Percentiles rank a stretch among this genome's conserved stretches.
Evolutionary conservation across 768 basidiomycete species (phyloP).

Genomic region (Phylloporus sp.): DNA sequence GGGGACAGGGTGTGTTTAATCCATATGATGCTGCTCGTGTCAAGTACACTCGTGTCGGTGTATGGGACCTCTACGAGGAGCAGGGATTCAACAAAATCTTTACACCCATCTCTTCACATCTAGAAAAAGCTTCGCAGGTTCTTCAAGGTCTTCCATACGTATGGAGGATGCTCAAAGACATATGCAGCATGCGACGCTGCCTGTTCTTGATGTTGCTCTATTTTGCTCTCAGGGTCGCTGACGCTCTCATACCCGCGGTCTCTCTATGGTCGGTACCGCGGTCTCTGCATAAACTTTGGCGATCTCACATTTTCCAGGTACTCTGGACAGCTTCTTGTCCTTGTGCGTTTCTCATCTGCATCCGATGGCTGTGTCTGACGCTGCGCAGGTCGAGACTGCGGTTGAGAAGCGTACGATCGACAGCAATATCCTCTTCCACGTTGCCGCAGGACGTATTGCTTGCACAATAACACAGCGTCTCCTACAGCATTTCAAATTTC

Average conservation of each 20-base stretch:
- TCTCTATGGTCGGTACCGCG: constrained; percentile 51
- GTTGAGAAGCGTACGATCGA: constrained; percentile 63
- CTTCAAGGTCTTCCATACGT: constrained; percentile 54
- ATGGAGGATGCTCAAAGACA: constrained; percentile 62
- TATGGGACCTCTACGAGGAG: constrained; percentile 79
- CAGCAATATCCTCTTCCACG: constrained; percentile 48
- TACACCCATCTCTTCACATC: constrained; percentile 40
- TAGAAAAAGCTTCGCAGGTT: constrained; percentile 48
- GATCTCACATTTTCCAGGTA: constrained; percentile 41
- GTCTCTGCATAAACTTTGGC: neutral
- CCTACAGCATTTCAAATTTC: constrained; percentile 37
- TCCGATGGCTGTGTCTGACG: constrained; percentile 7
- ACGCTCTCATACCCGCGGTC: constrained; percentile 58
- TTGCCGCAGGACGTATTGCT: constrained; percentile 53
- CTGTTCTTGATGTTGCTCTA: constrained; percentile 47
- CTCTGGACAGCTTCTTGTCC: constrained; percentile 59
- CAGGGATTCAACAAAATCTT: constrained; percentile 34
- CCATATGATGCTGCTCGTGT: constrained; percentile 39
- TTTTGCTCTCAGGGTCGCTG: constrained; percentile 38
- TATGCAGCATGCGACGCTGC: constrained; percentile 51
- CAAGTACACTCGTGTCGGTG: constrained; percentile 59
- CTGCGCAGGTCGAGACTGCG: constrained; percentile 56
- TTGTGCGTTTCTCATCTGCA: constrained; percentile 38
- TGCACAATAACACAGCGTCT: constrained; percentile 49
- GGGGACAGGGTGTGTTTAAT: constrained; percentile 34